Base-by-base conservation (phyloP, 1,284 basidiomycete species). In the Naganishia sp. region DNA sequence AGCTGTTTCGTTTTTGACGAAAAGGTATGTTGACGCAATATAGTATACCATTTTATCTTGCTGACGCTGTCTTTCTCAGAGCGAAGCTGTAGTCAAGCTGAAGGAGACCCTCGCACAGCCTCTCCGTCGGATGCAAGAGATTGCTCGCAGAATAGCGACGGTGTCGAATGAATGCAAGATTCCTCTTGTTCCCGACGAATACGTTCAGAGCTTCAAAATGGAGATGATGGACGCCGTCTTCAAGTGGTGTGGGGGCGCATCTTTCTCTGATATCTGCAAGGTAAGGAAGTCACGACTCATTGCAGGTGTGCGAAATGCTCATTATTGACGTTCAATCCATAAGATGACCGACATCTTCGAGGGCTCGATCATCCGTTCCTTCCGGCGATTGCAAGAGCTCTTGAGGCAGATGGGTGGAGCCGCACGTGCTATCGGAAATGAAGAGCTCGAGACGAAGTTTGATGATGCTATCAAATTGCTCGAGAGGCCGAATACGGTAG, bases 1-100 rank as follows among this genome's bases (percentile, higher is more conserved):
- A 93, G 90, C 72, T 98, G 95, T 76, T 99, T 99, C 75, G 95
- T 99, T 18, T 99, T 99, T 78, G 85, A 88, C 18, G 96, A 99
- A 77, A 98, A 98, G 86, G 92, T 90, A 63, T n/a, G 83, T 73
- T 13, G 1, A 2, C 1, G 28, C 23, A 32, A 3, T 31, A 57
- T 21, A 31, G 15, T 28, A 28, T 28, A 49, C 35, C 18, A 32
- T 31, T 42, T 63, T 63, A 4, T 45, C 52, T 32, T 61, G 35
- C 63, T 17, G 28, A 42, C 28, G 21, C 31, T 51, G 25, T 65
- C 31, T 61, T 65, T 32, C 65, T 0, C 74, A 95, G 93, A 95
- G 91, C 72, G 92, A 96, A 74, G 88, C 94, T 73, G 83, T 84
- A 35, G 89, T 87, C 3, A 90, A 90, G 72, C 83, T 99, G 51